phyloP scores from a whole-genome alignment of 1,284 basidiomycete genomes.

The Sphaerobolus stellatus region DNA sequence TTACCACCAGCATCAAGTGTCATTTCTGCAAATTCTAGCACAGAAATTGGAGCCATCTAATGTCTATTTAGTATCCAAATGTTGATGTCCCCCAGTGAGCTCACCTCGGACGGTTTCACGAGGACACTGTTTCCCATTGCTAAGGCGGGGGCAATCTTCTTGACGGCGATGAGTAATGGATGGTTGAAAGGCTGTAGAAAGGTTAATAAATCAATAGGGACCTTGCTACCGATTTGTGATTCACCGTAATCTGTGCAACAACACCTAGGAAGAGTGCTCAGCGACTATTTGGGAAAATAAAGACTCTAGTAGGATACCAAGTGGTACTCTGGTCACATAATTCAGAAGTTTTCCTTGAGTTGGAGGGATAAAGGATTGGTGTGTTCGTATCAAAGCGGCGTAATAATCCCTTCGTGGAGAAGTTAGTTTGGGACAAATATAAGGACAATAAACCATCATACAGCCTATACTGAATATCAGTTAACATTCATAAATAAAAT shows the following conservation, averaged over 20 bases:
- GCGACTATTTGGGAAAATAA: background rate
- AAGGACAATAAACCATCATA: background rate
- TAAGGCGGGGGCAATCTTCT: conserved; percentile 82
- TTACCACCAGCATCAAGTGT: conserved; percentile 63
- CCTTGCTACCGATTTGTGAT: background rate
- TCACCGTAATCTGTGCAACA: conserved; percentile 78
- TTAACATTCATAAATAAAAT: background rate
- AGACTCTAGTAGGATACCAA: conserved; percentile 27
- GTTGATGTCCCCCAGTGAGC: background rate
- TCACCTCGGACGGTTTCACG: conserved; percentile 78
- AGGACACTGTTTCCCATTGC: conserved; percentile 83
- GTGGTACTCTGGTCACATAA: conserved; percentile 72
- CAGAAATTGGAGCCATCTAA: conserved; percentile 73
- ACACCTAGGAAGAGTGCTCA: conserved; percentile 49
- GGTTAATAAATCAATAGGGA: background rate
- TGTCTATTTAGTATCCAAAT: background rate
- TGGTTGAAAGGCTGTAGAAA: conserved; percentile 73
- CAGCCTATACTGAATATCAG: conserved; percentile 13
- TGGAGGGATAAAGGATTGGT: conserved; percentile 69
- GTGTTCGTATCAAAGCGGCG: conserved; percentile 67
- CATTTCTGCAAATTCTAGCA: conserved; percentile 72
- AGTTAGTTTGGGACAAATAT: background rate
- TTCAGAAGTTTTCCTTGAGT: conserved; percentile 76
- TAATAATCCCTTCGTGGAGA: conserved; percentile 61
- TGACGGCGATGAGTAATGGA: conserved; percentile 77